Base-by-base conservation (phyloP, 192 early-diverging fungal species). In the Gaertneriomyces semiglobifer region DNA sequence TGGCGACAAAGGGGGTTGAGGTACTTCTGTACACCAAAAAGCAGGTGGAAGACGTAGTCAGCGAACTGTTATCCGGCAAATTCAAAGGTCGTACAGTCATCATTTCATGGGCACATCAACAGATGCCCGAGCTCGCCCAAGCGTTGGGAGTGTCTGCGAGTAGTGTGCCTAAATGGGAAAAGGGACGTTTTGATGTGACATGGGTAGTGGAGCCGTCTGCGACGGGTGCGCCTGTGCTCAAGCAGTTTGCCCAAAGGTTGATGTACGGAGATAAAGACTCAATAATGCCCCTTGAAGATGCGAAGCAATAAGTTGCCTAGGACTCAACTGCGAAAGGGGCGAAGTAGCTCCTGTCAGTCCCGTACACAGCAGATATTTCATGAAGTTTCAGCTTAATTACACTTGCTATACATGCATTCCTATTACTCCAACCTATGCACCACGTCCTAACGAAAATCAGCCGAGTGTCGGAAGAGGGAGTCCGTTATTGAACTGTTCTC, bases 81-180 rank as follows among this genome's bases (percentile, higher is more conserved):
- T 77, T 63, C 46, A 7, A 19, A 5, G 74, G 68, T 45, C 52
- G 61, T 44, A 69, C 73, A 11, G 66, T 79, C 7, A 65, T 83
- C 7, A 60, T 83, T 16, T 76, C 72, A 11, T 83, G 81, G 81
- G 70, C 69, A n/a, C 79, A 83, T 64, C 81, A 83, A 64, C 68
- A 72, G 59, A 52, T 83, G 16, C 73, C 70, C 9, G 68, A 76
- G 5, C 18, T 81, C 42, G 78, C 64, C 38, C 19, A 42, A 4
- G 52, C 53, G 7, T 53, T 83, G 46, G 81, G 81, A 6, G 79
- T 74, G 1, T 46, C 68, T 5, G 1, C 20, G 40, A 63, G 55
- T 10, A 9, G 20, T 2, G 67, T 77, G 10, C 81, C 81, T 3
- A 50, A 81, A 50, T 83, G 81, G 81, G 45, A 60, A 4, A 74